Conservation (phyloP, 1,284 basidiomycete genomes). For the Tetrapyrgos nigripes region DNA sequence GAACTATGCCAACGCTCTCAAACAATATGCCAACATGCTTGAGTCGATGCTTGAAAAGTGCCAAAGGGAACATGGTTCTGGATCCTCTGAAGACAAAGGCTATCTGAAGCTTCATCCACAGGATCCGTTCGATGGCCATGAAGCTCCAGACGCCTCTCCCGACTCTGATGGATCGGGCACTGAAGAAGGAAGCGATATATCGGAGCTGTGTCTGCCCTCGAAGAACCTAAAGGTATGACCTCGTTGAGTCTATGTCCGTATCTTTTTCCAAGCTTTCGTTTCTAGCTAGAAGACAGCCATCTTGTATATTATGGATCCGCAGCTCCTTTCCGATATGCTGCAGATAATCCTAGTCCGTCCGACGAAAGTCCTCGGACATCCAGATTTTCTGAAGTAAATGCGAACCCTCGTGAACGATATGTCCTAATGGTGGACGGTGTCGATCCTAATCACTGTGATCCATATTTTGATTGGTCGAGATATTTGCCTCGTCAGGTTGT, state of each 20-base stretch:
- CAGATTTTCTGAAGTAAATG: conserved; percentile 43
- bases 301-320: conserved; percentile 46
- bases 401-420: conserved; percentile 41
- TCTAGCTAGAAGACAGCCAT: conserved; percentile 45
- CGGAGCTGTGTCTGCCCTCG: conserved; percentile 43
- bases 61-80: conserved; percentile 42
- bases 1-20: conserved; percentile 46
- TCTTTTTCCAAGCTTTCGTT: not conserved
- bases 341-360: conserved; percentile 23
- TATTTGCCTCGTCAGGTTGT: conserved; percentile 56
- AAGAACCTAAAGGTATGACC: conserved; percentile 41
- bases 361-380: conserved; percentile 21
- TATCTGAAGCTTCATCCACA: conserved; percentile 38
- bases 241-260: conserved; percentile 1
- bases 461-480: conserved; percentile 62
- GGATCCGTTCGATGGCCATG: conserved; percentile 27
- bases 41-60: conserved; percentile 51
- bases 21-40: conserved; percentile 51
- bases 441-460: conserved; percentile 42
- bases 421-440: conserved; percentile 46
- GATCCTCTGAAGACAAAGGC: conserved; percentile 34
- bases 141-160: conserved; percentile 16
- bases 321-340: conserved; percentile 45
- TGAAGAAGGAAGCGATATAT: conserved; percentile 33
- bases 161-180: conserved; percentile 29